Evolutionary conservation across 768 basidiomycete species (phyloP), one percentile per base, ranked within the genome.

Genomic region (Mycena latifolia): DNA sequence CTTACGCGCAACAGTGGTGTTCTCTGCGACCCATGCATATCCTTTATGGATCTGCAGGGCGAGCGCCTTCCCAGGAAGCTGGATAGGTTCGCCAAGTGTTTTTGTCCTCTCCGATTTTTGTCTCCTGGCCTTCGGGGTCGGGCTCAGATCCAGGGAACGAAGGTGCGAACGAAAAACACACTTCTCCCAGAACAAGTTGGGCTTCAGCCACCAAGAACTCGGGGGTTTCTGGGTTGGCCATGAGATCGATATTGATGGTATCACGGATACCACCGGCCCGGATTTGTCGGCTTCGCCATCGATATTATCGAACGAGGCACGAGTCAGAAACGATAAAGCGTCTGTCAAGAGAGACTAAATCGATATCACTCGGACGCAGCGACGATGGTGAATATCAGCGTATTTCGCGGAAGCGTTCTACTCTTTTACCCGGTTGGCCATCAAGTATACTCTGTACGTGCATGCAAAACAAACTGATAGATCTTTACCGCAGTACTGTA

Each of bases 1-100:
- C 73, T 90, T 90, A 65, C 91, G 85, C 18, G 89, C 85, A 8
- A 90, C 84, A 60, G 89, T 87, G 0, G 93, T 91, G 72, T 92
- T 96, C 75, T 96, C 96, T 25, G 93, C 96, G 48, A 94, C 89
- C 93, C 94, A 99, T 0, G 88, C 94, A 24, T 86, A 77, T 41
- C 87, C 84, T 6, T 84, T 91, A 37, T 84, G 79, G 48, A 98
- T 77, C 27, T 88, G 79, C 8, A 98, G 81, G 25, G 85, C 88
- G 39, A 98, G 78, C 5, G 95, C 89, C 72, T 91, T 95, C 29
- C 91, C 92, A 9, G 82, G 72, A 37, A 98, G 84, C 57, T 89
- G 82, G 62, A 98, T 90, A 3, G 97, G 96, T 25, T 87, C 82
- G 2, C 97, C 97, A 24, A 93, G 78, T 3, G 85, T 77, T 71